Base-by-base conservation (phyloP, 2,329 filamentous ascomycete species). In the Pezicula radicicola region DNA sequence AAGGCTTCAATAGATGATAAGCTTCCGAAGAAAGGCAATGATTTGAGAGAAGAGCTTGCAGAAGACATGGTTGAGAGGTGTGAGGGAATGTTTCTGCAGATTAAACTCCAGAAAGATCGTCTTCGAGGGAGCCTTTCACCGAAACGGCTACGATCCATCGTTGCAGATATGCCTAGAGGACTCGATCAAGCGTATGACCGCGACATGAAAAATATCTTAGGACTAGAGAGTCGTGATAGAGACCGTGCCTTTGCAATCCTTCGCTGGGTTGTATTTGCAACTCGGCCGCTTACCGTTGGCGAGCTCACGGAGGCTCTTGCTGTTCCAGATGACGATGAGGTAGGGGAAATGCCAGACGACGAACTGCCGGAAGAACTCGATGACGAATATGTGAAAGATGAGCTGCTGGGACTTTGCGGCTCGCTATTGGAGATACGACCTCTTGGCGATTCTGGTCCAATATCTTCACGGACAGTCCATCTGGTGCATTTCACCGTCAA, bases 351-450 rank as follows among this genome's bases (percentile, higher is more conserved):
- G 0, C 55, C 53, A 0, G n/a, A 50, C 0, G 60, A 66, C 0
- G 60, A 70, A 0, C 30, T 68, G 0, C 65, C 65, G 0, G 63
- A 69, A 5, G 15, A 16, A 0, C 15, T 68, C 1, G 54, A 68
- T 10, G 58, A 70, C 0, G 62, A 65, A 0, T 69, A 67, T 30
- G 25, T 71, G 7, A 51, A 61, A 15, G 56, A 49, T 8, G 63
- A 67, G 28, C 64, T 70, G 3, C 6, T 64, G 0, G 54, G 56
- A 1, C 53, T 66, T 1, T 72, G 67, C 25, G 63, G 60, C 0
- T 62, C 64, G 0, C 48, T 72, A 1, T 1, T 72, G 1, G 68
- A 70, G 19, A 46, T 67, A 6, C 50, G 21, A 21, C 21, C 21
- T 21, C 21, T 21, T 21, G 21, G 21, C 21, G 21, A 52, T 18